Base-by-base conservation (phyloP, 192 early-diverging fungal genomes). In the Backusella parvicylindrica region DNA sequence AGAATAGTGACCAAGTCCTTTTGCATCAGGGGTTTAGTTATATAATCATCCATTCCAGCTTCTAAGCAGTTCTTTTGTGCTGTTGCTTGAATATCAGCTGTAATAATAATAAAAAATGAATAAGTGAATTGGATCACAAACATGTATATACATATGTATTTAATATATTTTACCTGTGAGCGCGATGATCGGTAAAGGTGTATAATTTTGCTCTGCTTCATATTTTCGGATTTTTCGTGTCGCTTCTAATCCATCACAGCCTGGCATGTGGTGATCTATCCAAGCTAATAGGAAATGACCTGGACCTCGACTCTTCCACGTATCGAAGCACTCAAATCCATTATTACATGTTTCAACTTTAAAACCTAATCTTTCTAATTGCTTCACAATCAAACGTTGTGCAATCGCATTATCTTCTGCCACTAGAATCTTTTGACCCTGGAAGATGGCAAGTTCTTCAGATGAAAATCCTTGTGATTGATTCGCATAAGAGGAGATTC, bases 201-300 rank as follows among this genome's bases (percentile, higher is more conserved):
- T 26, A 21, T 36, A 66, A 6, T 68, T 23, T 56, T 78, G 79
- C 21, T 68, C 75, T 47, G 21, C 65, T 40, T 84, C 83, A 30
- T 83, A 63, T 18, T 49, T 68, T n/a, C 85, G 81, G 28, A 86
- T 86, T 35, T 79, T 84, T 41, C 80, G 72, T 2, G 85, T 84
- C 16, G 85, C 85, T 38, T 84, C 83, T 12, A 84, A 75, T 6
- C 85, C 85, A 53, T 86, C 85, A 70, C 82, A 79, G 1, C 70
- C 71, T 30, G 82, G 84, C 84, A 85, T 85, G 67, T 85, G 84
- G 38, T 85, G 84, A 65, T 85, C 84, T 74, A 85, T 81, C 73
- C 81, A 85, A 9, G 79, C 76, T 7, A 77, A 31, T 12, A 47
- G 41, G 40, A 56, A 77, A 33, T 77, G 72, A 1, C 76, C 76